phyloP scores from a whole-genome alignment of 1,284 basidiomycete species.

The Sanghuangporus weigelae region DNA sequence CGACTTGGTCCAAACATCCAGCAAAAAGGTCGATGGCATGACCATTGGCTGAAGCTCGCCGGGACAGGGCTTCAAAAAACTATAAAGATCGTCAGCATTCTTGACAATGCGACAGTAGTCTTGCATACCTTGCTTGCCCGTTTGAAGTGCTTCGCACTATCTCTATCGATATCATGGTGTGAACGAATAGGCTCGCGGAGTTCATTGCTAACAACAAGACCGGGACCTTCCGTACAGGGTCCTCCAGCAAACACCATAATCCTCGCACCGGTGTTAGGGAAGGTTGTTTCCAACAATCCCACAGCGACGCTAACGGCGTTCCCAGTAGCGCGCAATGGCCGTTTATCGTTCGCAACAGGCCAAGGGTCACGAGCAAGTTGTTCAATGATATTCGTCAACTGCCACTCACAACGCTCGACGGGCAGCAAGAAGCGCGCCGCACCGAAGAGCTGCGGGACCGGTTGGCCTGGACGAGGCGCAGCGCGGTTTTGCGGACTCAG shows the following conservation, averaged over 20 bases:
- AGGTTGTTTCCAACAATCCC: slow-evolving; percentile 93
- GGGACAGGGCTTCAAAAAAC: slow-evolving; percentile 97
- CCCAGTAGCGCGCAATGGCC: slow-evolving; percentile 93
- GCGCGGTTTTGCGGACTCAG: slow-evolving; percentile 74
- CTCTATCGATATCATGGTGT: slow-evolving; percentile 98
- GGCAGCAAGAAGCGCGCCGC: slow-evolving; percentile 94
- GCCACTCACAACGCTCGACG: slow-evolving; percentile 92
- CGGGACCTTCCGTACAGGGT: slow-evolving; percentile 95
- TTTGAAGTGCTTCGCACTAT: slow-evolving; percentile 97
- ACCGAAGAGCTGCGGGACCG: slow-evolving; percentile 80
- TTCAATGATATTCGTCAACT: slow-evolving; percentile 92
- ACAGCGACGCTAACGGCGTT: slow-evolving; percentile 93
- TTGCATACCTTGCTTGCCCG: slow-evolving; percentile 82
- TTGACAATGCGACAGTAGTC: neutral
- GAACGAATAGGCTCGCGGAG: slow-evolving; percentile 97
- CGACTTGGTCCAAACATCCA: slow-evolving; percentile 97
- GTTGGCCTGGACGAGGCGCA: slow-evolving; percentile 81
- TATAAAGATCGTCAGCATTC: slow-evolving; percentile 28
- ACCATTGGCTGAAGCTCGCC: slow-evolving; percentile 90
- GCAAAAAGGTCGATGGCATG: slow-evolving; percentile 96
- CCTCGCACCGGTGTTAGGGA: slow-evolving; percentile 92
- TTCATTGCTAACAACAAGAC: slow-evolving; percentile 94
- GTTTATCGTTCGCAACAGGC: slow-evolving; percentile 95
- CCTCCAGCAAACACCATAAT: slow-evolving; percentile 98
- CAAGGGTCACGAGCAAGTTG: slow-evolving; percentile 89